A percentile compares a stretch with the other conserved stretches of the same genome.
Evolutionary conservation across 1,139 yeast species (phyloP).

Genomic region (Wickerhamiella infanticola): DNA sequence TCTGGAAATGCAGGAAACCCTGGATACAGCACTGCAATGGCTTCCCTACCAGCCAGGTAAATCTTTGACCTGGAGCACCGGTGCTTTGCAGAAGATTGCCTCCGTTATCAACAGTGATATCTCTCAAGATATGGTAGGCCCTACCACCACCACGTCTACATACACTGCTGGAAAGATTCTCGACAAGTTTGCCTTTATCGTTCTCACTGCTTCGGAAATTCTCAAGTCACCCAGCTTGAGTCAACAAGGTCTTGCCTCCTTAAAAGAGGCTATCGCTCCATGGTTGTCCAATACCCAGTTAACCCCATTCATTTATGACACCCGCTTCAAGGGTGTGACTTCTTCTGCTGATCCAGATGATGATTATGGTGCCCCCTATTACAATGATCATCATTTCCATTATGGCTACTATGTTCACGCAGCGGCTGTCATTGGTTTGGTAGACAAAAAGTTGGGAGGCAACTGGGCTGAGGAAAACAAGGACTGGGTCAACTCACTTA

Average conservation of each 20-base stretch:
- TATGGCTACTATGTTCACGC: slow-evolving; percentile 64
- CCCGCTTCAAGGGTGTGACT: slow-evolving; percentile 52
- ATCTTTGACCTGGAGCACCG: slow-evolving; percentile 32
- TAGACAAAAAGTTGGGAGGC: slow-evolving; percentile 44
- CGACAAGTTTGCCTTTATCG: slow-evolving; percentile 60
- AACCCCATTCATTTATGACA: slow-evolving; percentile 54
- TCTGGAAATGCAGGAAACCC: slow-evolving; percentile 36
- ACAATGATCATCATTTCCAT: slow-evolving; percentile 71
- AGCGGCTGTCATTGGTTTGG: slow-evolving; percentile 54
- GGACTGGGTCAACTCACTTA: slow-evolving; percentile 46
- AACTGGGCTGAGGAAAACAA: slow-evolving; percentile 50
- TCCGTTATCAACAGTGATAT: slow-evolving; percentile 42
- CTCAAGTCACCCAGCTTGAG: slow-evolving; percentile 39
- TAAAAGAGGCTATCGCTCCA: slow-evolving; percentile 39
- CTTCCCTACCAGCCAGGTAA: slow-evolving; percentile 40
- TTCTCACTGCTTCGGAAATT: slow-evolving; percentile 47
- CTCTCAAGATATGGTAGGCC: slow-evolving; percentile 37
- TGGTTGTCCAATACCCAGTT: slow-evolving; percentile 38
- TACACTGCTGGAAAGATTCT: slow-evolving; percentile 58
- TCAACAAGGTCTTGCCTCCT: slow-evolving; percentile 30
- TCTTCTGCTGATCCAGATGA: slow-evolving; percentile 43
- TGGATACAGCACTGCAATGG: slow-evolving; percentile 37
- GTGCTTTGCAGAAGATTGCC: slow-evolving; percentile 38
- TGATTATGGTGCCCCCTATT: slow-evolving; percentile 52
- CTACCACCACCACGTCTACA: slow-evolving; percentile 36